Evolutionary conservation across 2,329 filamentous ascomycete species (phyloP).

Genomic region (Aspergillus tanneri): DNA sequence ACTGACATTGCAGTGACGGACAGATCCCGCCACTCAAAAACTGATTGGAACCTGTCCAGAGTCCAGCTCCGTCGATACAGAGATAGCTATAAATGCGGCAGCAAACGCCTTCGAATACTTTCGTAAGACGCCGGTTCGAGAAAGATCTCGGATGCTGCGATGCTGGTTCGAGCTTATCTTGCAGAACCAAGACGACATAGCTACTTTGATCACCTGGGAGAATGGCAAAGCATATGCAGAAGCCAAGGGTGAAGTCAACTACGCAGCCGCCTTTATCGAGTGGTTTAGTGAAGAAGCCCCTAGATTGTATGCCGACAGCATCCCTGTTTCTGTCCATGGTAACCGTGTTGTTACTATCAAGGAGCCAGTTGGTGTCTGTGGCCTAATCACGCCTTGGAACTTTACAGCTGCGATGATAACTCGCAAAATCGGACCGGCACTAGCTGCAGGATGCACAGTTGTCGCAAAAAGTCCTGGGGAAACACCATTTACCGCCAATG

Average conservation of each 20-base stretch:
- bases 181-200: slow-evolving; percentile 52
- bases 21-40: too few relatives aligned
- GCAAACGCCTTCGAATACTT: slow-evolving; percentile 5
- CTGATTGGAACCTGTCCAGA: too few relatives aligned
- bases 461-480: slow-evolving; percentile 38
- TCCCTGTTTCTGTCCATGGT: slow-evolving; percentile 64
- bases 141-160: slow-evolving; percentile 35
- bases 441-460: slow-evolving; percentile 40
- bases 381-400: slow-evolving; percentile 85
- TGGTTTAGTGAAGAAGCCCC: slow-evolving; percentile 56
- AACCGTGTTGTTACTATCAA: slow-evolving; percentile 65
- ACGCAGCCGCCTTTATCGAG: slow-evolving; percentile 51
- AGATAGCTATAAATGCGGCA: slow-evolving; percentile 7
- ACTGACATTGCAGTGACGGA: too few relatives aligned
- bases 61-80: slow-evolving; percentile 1
- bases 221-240: slow-evolving; percentile 60
- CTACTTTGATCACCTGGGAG: slow-evolving; percentile 57
- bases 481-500: slow-evolving; percentile 34
- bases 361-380: slow-evolving; percentile 80
- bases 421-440: slow-evolving; percentile 34
- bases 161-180: slow-evolving; percentile 58
- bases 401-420: slow-evolving; percentile 74
- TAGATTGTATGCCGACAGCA: slow-evolving; percentile 52
- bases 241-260: slow-evolving; percentile 49
- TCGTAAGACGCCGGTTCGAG: slow-evolving; percentile 6